Evolutionary conservation across 2,329 filamentous ascomycete species (phyloP), one percentile per base, ranked within the genome.

Genomic region (Botryotinia calthae): DNA sequence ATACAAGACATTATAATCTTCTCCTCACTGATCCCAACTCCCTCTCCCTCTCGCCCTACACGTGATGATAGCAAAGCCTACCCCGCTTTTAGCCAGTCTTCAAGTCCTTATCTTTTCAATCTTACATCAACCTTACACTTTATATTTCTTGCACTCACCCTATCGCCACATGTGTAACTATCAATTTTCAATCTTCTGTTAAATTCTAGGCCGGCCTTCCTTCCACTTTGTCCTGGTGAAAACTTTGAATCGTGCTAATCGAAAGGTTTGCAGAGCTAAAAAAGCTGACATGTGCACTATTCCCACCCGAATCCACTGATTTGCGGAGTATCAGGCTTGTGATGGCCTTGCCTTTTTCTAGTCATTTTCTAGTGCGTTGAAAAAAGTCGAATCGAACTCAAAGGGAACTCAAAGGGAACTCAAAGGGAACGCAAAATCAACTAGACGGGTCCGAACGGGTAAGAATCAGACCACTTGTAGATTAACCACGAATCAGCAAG

Each of bases 391-490:
- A 54, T 37, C 25, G 59, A 44, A 63, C 9, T 63, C 59, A 8
- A 9, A 63, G 61, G 25, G 40, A 25, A 63, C 37, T 9, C 51
- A 28, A 54, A 28, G n/a, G n/a, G 59, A 44, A 63, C 9, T 63
- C 59, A 8, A 9, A 63, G 61, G 25, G 40, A 25, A 63, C 37
- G 18, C 51, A 28, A 54, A 28, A 54, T 37, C 25, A 44, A 63
- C 61, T 44, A 63, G 37, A 63, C 37, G 37, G 61, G 61, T 37
- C n/a, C 37, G 34, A 40, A 62, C 34, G 59, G 37, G 59, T 62
- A 40, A 42, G 22, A 62, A n/a, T 62, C 59, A 64, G 61, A 64
- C 40, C 61, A 63, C 40, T 63, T 40, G 31, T 31, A 59, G 31
- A 59, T 59, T 12, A 20, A 58, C 28, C 56, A 58, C 56, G 31